Evolutionary conservation across 805 yeast species (phyloP).

Genomic region (Yamadazyma sp.): DNA sequence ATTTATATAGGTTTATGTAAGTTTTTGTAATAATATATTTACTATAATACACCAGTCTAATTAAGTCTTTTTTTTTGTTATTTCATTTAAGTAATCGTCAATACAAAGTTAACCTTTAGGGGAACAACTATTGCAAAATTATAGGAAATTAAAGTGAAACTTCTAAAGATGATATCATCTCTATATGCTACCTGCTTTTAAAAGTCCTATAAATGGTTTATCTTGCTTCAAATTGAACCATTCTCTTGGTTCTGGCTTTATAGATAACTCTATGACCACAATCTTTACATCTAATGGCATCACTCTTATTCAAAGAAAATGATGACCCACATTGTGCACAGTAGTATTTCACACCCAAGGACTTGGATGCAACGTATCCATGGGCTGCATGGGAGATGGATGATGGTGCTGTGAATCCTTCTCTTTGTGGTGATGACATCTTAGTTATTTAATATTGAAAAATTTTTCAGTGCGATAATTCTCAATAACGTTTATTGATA

Average conservation of each 20-base stretch:
- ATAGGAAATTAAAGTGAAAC: no score
- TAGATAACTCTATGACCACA: slow-evolving; percentile 98
- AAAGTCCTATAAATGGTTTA: slow-evolving; percentile 16
- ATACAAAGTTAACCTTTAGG: no score
- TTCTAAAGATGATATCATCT: no score
- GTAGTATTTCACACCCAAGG: slow-evolving; percentile 85
- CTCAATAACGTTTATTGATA: no score
- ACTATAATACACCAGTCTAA: slow-evolving; percentile 12
- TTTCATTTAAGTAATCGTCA: no score
- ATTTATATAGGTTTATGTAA: slow-evolving; percentile 15
- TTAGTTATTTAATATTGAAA: background rate
- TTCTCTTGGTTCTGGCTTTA: slow-evolving; percentile 96
- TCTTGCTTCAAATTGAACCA: slow-evolving; percentile 61
- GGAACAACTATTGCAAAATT: no score
- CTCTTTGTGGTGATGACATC: slow-evolving; percentile 61
- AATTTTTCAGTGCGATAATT: no score
- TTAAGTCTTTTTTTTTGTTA: no score
- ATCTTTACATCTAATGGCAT: slow-evolving; percentile 96
- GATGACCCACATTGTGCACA: slow-evolving; percentile 96
- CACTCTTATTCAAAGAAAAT: slow-evolving; percentile 83
- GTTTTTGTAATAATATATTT: slow-evolving; percentile 13
- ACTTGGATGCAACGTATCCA: slow-evolving; percentile 62
- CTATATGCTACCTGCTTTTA: no score
- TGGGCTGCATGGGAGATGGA: slow-evolving; percentile 75
- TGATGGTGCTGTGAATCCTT: slow-evolving; percentile 83